Base-by-base conservation (phyloP, 2,329 filamentous ascomycete species). In the Botrytis porri region DNA sequence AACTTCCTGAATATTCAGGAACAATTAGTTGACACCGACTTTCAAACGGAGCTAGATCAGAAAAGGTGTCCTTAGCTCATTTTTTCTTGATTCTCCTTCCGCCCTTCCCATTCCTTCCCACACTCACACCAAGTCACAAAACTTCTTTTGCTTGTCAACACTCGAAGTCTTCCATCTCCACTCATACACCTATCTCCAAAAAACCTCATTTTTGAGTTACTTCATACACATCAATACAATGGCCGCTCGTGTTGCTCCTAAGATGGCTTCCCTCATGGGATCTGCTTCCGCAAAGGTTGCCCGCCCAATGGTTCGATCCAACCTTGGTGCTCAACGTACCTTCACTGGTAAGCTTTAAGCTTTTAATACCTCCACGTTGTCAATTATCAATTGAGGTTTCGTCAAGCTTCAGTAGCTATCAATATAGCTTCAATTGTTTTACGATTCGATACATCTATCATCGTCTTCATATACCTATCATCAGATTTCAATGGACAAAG, bases 231-330 rank as follows among this genome's bases (percentile, higher is more conserved):
- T 86, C 86, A 85, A 90, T 88, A 89, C 88, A 93, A 94, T 94
- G 92, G 90, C 92, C 84, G 88, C 89, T 84, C 92, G 92, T 86
- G 88, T 93, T 86, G 89, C 92, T 84, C 90, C 91, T 82, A 90
- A 92, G 85, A 88, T 94, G 87, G 90, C 91, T 85, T 88, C 89
- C 83, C 88, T 91, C 86, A 91, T 92, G 89, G 89, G 75, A 73
- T 79, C 77, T 71, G 78, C 79, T 74, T 76, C 90, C 84, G 85
- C 87, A 86, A 93, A 92, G 90, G 90, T 90, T 85, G 91, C 91
- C 84, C 92, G 92, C 85, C 91, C 92, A 86, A 90, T 90, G 84
- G 84, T 90, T 82, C 90, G 90, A 81, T 86, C 87, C 81, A 86
- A 87, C 82, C 81, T 90, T 81, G 69, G 54, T 59, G 75, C 91